phyloP scores from a whole-genome alignment of 164 flowering plant species.

The Tetracentron sinense region DNA sequence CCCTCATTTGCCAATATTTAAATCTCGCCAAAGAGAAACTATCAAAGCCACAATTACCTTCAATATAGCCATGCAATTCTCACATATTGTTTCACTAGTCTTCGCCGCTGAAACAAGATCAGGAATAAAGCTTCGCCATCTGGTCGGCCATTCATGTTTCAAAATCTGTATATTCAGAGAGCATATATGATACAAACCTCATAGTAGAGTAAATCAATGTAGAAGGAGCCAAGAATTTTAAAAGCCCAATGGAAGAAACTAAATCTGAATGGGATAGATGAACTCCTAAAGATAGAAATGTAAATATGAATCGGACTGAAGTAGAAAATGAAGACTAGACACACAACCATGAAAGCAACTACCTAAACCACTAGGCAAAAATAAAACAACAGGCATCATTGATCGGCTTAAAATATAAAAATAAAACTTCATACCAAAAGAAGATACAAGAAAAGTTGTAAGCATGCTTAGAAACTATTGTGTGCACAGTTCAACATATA shows the following conservation, averaged over 20 bases:
- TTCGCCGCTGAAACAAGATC: constrained; percentile 96
- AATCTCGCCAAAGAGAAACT: neutral
- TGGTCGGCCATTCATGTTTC: constrained; percentile 98
- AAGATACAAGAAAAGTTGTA: neutral
- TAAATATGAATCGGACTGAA: neutral
- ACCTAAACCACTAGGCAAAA: neutral
- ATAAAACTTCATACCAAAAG: neutral
- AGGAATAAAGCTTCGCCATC: constrained; percentile 92
- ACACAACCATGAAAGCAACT: neutral
- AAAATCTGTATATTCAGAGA: constrained; percentile 52
- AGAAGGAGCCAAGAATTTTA: no score
- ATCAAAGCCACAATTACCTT: constrained; percentile 46
- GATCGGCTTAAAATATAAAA: neutral
- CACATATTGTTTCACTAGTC: constrained; percentile 97
- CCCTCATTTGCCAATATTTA: neutral
- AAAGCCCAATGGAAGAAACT: no score
- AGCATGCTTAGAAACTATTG: neutral
- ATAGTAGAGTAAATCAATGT: neutral
- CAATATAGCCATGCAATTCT: constrained; percentile 96
- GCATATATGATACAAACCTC: neutral
- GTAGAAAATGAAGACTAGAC: neutral
- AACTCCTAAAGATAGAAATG: no score
- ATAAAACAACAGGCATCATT: neutral
- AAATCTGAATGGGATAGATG: no score
- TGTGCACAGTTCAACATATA: neutral